Conservation (phyloP, 2,329 filamentous ascomycete species). For the Fusarium sp. region DNA sequence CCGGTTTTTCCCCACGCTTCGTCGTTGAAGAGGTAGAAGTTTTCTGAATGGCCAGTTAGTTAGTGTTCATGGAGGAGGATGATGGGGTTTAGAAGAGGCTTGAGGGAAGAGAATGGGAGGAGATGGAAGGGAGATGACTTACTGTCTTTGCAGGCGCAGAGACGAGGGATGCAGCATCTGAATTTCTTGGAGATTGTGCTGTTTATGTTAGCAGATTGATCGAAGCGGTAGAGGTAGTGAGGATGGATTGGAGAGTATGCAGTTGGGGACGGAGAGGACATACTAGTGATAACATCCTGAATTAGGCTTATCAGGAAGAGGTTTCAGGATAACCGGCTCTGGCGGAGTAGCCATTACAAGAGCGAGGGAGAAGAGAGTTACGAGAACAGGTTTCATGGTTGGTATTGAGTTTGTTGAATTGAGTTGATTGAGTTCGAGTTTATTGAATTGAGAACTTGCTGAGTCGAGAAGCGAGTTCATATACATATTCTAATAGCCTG, state of each 20-base stretch:
- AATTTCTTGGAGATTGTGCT: slow-evolving; percentile 12
- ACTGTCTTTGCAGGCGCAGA: slow-evolving; percentile 36
- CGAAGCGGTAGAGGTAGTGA: background rate
- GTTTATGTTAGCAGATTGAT: background rate
- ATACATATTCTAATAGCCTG: background rate
- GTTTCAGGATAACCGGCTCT: slow-evolving; percentile 1
- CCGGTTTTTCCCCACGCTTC: slow-evolving; percentile 6
- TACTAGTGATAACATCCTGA: slow-evolving; percentile 27
- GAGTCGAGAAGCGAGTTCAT: background rate
- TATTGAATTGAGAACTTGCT: no score
- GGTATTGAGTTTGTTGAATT: no score
- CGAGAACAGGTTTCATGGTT: slow-evolving; percentile 16
- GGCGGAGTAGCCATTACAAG: slow-evolving; percentile 1
- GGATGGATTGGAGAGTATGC: no score
- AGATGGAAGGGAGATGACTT: background rate
- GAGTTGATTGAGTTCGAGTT: no score
- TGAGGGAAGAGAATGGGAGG: no score
- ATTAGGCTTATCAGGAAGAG: background rate
- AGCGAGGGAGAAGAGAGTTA: slow-evolving; percentile 1
- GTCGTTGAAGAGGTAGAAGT: slow-evolving; percentile 32
- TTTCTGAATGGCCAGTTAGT: slow-evolving; percentile 8
- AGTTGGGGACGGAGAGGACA: background rate
- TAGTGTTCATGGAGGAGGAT: no score
- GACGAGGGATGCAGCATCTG: slow-evolving; percentile 30
- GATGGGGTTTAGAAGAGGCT: no score